Base-by-base conservation (phyloP, 2,329 filamentous ascomycete genomes). In the Ophioceras dolichostomum region DNA sequence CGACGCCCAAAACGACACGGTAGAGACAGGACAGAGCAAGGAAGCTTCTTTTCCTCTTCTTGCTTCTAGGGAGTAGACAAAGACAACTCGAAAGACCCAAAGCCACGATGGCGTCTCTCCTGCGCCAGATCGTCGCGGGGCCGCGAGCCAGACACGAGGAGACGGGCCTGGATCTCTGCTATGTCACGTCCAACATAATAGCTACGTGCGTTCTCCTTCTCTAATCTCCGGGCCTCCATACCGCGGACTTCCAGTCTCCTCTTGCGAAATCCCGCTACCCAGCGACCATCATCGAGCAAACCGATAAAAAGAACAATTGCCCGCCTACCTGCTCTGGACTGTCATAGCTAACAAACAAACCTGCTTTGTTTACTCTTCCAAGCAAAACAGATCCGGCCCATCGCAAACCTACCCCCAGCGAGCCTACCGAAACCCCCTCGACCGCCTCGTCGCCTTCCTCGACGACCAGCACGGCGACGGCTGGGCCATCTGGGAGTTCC, bases 401-500 rank as follows among this genome's bases (percentile, higher is more conserved):
- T 85, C 81, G 13, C 81, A 83, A 44, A 87, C 84, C 14, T 95
- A 93, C 53, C 89, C 91, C 0, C 81, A 94, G 55, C 78, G 83
- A 45, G 87, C 86, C 42, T 98, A 96, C 61, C 84, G 91, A 52
- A 98, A 94, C 54, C 89, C 89, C 0, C 78, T 94, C 35, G 81
- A 93, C 52, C 74, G 80, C 28, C 75, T 98, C 17, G 85, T 96
- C 41, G 73, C 75, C 45, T 98, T 89, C 56, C 79, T 98, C 44
- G 86, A 96, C 59, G 65, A 70, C 32, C 85, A 87, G 51, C 91
- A 98, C 59, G 80, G 73, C 20, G 62, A 76, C 19, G 66, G 91
- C 44, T 98, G 91, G 91, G 78, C 82, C 3, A 94, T 98, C 50
- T 98, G 89, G 86, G 91, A 98, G 61, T 98, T 98, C 50, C 79